These are phyloP conservation scores for Metschnikowia picachoensis DNA, from an alignment of 805 yeast species.

Conservation along the genomic window DNA sequence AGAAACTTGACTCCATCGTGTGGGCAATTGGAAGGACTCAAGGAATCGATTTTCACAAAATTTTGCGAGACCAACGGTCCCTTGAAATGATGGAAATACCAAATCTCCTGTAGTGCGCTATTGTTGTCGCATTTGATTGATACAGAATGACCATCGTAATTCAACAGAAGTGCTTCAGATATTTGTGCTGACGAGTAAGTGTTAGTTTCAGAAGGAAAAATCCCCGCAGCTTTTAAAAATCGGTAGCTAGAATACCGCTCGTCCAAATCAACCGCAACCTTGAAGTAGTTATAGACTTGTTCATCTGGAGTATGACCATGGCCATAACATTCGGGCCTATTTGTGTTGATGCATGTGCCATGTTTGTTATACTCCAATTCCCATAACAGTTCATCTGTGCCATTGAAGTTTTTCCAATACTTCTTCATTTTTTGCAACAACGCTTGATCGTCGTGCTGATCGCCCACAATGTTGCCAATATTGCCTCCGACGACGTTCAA, in stretches of 20 bases:
- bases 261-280: constrained; percentile 29
- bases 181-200: constrained; percentile 34
- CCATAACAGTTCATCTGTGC: constrained; percentile 35
- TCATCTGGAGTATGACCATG: constrained; percentile 18
- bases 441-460: constrained; percentile 23
- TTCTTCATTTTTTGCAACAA: constrained; percentile 13
- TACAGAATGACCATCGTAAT: constrained; percentile 31
- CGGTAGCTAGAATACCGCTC: constrained; percentile 34
- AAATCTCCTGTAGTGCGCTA: constrained; percentile 22
- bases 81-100: constrained; percentile 25
- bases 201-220: constrained; percentile 30
- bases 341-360: constrained; percentile 40
- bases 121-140: constrained; percentile 31
- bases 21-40: constrained; percentile 62
- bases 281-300: constrained; percentile 29
- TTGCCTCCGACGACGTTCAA: constrained; percentile 24
- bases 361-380: constrained; percentile 43
- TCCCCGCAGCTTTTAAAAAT: constrained; percentile 34
- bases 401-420: constrained; percentile 29
- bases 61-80: constrained; percentile 22
- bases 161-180: constrained; percentile 27
- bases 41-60: constrained; percentile 56
- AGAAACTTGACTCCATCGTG: constrained; percentile 61
- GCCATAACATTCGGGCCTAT: constrained; percentile 34
- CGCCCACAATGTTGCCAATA: constrained; percentile 24